These are phyloP conservation scores for Lipomyces kockii DNA, from an alignment of 805 yeast species.

Conservation along the genomic window DNA sequence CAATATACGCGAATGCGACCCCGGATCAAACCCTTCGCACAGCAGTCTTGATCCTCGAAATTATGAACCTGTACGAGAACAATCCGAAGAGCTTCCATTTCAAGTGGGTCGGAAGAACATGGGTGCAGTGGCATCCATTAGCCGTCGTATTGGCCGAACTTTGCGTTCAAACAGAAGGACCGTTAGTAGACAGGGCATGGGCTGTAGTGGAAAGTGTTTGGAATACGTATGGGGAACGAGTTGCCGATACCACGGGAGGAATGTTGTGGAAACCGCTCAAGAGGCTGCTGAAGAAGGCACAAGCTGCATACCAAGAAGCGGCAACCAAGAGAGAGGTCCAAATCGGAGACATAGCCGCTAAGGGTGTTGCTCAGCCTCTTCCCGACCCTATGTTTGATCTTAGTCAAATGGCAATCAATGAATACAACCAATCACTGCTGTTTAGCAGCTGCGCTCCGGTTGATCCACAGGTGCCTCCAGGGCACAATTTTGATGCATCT, in stretches of 20 bases:
- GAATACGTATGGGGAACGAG: conserved; percentile 2
- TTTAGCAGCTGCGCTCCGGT: conserved; percentile 6
- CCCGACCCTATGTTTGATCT: background rate
- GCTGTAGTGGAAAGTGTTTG: too few species aligned
- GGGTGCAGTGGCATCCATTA: too few species aligned
- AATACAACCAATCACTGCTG: conserved; percentile 3
- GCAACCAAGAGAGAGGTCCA: conserved; percentile 5
- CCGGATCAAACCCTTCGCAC: too few species aligned
- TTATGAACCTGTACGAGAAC: too few species aligned
- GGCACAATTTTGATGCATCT: background rate
- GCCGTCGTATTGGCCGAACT: too few species aligned
- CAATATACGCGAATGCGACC: too few species aligned
- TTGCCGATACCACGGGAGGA: conserved; percentile 1
- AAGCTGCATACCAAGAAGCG: conserved; percentile 7
- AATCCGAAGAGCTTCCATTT: too few species aligned
- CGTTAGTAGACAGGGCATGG: too few species aligned
- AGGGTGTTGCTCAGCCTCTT: conserved; percentile 5
- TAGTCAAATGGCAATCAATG: conserved; percentile 4
- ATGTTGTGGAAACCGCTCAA: conserved; percentile 4
- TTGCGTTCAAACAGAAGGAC: too few species aligned
- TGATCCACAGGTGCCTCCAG: background rate
- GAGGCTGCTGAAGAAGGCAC: conserved; percentile 7
- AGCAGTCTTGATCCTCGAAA: too few species aligned
- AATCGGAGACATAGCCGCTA: conserved; percentile 5
- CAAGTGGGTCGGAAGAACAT: too few species aligned